A percentile compares a stretch with the other conserved stretches of the same genome.
These are phyloP conservation scores for Gentiana straminea DNA, from an alignment of 257 asterid genomes.

Conservation along the genomic window DNA sequence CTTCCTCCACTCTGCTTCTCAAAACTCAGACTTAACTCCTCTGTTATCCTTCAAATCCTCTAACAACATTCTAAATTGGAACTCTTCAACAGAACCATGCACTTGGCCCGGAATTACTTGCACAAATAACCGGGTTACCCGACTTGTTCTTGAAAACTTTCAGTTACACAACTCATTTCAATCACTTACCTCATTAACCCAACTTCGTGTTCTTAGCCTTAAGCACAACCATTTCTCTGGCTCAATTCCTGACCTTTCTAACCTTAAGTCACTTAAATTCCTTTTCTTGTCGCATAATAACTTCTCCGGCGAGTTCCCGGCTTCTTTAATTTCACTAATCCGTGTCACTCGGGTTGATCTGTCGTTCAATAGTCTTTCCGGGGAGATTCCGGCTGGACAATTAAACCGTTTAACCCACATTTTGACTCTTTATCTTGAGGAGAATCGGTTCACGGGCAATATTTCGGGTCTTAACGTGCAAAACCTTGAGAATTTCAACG, in stretches of 20 bases:
- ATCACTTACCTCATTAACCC: constrained; percentile 33
- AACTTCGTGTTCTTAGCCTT: constrained; percentile 66
- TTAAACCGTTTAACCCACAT: constrained; percentile 39
- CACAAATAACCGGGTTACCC: constrained; percentile 46
- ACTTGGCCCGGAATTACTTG: constrained; percentile 69
- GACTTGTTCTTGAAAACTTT: constrained; percentile 56
- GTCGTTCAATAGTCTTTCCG: constrained; percentile 55
- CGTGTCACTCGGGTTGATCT: constrained; percentile 71
- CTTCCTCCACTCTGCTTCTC: constrained; percentile 15
- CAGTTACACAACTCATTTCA: constrained; percentile 34
- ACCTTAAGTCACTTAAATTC: constrained; percentile 40
- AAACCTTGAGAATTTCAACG: constrained; percentile 63
- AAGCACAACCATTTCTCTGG: constrained; percentile 54
- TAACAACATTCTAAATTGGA: constrained; percentile 57
- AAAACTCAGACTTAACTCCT: constrained; percentile 43
- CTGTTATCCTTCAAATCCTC: constrained; percentile 51
- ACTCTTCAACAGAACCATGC: constrained; percentile 49
- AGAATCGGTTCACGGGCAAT: constrained; percentile 44
- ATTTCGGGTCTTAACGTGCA: constrained; percentile 33
- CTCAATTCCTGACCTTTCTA: constrained; percentile 56
- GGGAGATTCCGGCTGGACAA: constrained; percentile 28
- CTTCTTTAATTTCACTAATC: constrained; percentile 24
- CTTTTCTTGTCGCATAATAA: constrained; percentile 53
- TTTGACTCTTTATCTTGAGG: constrained; percentile 59
- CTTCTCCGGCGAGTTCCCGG: constrained; percentile 55